Percentiles rank a stretch among this genome's conserved stretches.
phyloP scores from a whole-genome alignment of 1,284 basidiomycete genomes.

The Leccinum fallax region DNA sequence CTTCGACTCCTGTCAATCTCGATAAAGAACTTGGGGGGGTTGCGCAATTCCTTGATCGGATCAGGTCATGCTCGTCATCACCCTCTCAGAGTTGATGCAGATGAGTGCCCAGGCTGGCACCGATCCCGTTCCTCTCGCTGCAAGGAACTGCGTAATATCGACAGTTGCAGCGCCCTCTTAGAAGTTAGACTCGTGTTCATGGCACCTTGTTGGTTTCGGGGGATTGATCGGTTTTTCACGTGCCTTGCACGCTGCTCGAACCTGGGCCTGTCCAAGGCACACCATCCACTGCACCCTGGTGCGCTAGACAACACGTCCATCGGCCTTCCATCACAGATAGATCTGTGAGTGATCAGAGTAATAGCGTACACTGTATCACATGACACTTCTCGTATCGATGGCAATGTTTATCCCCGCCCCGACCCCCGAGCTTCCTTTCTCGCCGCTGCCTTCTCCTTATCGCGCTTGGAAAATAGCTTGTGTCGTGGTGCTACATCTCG shows the following conservation, averaged over 20 bases:
- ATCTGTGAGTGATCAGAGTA: constrained; percentile 18
- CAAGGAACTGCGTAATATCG: constrained; percentile 1
- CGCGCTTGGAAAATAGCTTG: constrained; percentile 83
- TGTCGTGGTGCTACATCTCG: constrained; percentile 67
- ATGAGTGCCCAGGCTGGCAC: neutral
- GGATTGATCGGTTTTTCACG: constrained; percentile 33
- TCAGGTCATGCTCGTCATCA: neutral
- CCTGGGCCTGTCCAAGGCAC: constrained; percentile 32
- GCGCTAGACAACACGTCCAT: constrained; percentile 19
- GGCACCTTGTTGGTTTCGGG: constrained; percentile 32
- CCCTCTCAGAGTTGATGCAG: neutral
- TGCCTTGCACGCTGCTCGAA: constrained; percentile 26
- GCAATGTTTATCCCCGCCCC: constrained; percentile 36
- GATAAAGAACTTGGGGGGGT: constrained; percentile 14
- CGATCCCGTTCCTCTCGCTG: neutral
- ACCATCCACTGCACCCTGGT: constrained; percentile 11
- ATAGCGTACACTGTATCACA: constrained; percentile 15
- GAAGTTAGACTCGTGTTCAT: constrained; percentile 29
- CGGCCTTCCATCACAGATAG: constrained; percentile 17
- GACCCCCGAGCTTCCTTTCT: constrained; percentile 52
- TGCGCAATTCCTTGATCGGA: constrained; percentile 6
- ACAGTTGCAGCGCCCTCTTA: constrained; percentile 10
- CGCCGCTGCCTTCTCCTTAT: constrained; percentile 62
- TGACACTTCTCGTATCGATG: constrained; percentile 5
- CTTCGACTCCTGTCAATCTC: constrained; percentile 25